phyloP scores from a whole-genome alignment of 2,329 filamentous ascomycete species.

The Colletotrichum noveboracense region DNA sequence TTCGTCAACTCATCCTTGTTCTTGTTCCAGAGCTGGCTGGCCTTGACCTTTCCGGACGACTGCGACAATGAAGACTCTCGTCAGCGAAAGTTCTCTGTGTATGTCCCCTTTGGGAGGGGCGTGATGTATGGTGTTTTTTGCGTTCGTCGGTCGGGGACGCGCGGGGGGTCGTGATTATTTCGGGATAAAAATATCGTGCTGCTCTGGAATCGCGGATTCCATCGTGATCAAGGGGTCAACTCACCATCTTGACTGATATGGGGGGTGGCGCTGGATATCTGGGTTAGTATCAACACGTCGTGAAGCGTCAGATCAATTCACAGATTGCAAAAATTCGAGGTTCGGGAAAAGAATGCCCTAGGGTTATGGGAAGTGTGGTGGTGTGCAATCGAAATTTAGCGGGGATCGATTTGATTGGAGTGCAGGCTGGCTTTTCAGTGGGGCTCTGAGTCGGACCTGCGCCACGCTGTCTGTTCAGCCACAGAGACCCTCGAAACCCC shows the following conservation, averaged over 20 bases:
- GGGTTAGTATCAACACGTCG: conserved; percentile 23
- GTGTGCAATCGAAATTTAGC: neutral
- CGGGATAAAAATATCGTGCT: neutral
- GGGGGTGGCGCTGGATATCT: conserved; percentile 23
- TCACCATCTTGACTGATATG: conserved; percentile 24
- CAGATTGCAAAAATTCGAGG: neutral
- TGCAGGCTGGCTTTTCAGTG: neutral
- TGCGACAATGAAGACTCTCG: conserved; percentile 27
- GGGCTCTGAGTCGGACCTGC: neutral
- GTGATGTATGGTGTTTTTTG: neutral
- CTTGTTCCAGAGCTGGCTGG: conserved; percentile 97
- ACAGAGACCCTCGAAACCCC: neutral
- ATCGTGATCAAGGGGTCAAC: conserved; percentile 10
- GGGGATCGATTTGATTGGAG: neutral
- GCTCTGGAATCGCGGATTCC: conserved; percentile 3
- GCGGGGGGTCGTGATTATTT: conserved; percentile 1
- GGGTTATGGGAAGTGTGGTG: neutral
- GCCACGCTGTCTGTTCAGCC: neutral
- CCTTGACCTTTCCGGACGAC: conserved; percentile 80
- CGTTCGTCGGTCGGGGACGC: neutral
- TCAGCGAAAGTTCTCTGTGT: conserved; percentile 16
- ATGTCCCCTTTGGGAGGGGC: neutral
- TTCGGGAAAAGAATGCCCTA: neutral
- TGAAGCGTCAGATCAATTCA: neutral
- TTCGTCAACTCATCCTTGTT: conserved; percentile 98